Evolutionary conservation across 306 rosid species (phyloP), one percentile per base, ranked within the genome.

Genomic region (Macrotyloma uniflorum): DNA sequence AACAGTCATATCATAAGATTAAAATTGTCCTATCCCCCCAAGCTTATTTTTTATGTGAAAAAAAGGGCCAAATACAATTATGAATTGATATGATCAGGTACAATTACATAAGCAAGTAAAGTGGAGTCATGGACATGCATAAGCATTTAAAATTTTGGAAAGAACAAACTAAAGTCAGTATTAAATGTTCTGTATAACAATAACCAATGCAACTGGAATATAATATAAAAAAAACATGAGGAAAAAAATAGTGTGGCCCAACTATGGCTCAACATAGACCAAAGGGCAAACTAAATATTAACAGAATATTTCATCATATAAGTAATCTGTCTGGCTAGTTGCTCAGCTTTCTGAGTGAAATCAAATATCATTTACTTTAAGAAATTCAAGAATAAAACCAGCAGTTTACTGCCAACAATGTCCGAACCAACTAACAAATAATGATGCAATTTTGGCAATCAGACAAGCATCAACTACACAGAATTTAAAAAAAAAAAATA

Each of bases 1-100:
- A 58, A 79, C 19, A 68, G 63, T 53, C 81, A 78, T 18, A 78
- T 79, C 80, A 63, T 61, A 50, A 40, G 62, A 80, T 80, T 35
- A 71, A 70, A 33, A 10, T 53, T 67, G 40, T 53, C 18, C 20
- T 23, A 15, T 59, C 19, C 58, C 30, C 19, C 58, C 30, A 13
- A 58, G 28, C 72, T 68, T 64, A 12, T 50, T 67, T 51, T 55
- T 65, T 68, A 63, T 57, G 20, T 35, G 42, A 53, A 70, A 36
- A 1, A 71, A 42, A n/a, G 32, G n/a, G 43, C n/a, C 20, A 68
- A 40, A 50, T 58, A 78, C 36, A 51, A 63, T 55, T 18, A 45
- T 20, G 57, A 74, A 74, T 24, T 73, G 35, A 61, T 62, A 81
- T 12, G 19, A 43, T 8, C 53, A 78, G 35, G 42, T 62, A 23